These are phyloP conservation scores for Fremontodendron californicum DNA, from an alignment of 345 rosid genomes.

Conservation along the genomic window DNA sequence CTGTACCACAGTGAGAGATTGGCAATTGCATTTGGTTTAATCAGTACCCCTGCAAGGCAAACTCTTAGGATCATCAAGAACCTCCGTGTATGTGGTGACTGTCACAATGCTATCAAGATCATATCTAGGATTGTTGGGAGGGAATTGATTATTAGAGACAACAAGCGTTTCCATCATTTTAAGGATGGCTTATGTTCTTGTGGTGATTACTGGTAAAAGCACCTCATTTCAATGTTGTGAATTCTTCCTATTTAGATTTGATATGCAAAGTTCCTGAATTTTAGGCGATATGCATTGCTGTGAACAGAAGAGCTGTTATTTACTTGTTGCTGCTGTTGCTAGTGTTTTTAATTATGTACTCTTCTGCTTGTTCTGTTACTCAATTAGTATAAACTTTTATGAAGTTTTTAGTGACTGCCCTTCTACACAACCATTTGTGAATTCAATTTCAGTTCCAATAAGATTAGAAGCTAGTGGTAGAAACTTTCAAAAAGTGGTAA, in stretches of 20 bases:
- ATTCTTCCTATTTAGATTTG: neutral
- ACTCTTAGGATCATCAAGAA: constrained; percentile 69
- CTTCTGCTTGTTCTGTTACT: neutral
- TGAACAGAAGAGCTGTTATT: neutral
- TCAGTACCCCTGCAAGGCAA: constrained; percentile 60
- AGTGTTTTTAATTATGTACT: neutral
- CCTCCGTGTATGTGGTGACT: constrained; percentile 63
- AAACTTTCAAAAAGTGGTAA: neutral
- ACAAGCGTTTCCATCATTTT: constrained; percentile 70
- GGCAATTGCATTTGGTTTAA: constrained; percentile 78
- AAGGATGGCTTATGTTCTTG: constrained; percentile 52
- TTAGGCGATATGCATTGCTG: neutral
- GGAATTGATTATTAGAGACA: constrained; percentile 64
- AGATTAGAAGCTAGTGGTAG: neutral
- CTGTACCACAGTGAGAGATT: constrained; percentile 72
- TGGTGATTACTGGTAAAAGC: constrained; percentile 46
- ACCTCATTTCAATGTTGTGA: neutral
- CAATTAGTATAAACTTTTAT: neutral
- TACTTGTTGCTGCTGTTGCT: neutral
- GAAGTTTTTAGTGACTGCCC: neutral
- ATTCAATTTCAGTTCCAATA: neutral
- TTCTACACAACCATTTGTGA: neutral
- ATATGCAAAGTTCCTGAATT: constrained; percentile 28
- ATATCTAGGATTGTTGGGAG: constrained; percentile 72
- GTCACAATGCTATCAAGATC: constrained; percentile 81